phyloP scores from a whole-genome alignment of 1,284 basidiomycete genomes.

The Ceratobasidium sp. region DNA sequence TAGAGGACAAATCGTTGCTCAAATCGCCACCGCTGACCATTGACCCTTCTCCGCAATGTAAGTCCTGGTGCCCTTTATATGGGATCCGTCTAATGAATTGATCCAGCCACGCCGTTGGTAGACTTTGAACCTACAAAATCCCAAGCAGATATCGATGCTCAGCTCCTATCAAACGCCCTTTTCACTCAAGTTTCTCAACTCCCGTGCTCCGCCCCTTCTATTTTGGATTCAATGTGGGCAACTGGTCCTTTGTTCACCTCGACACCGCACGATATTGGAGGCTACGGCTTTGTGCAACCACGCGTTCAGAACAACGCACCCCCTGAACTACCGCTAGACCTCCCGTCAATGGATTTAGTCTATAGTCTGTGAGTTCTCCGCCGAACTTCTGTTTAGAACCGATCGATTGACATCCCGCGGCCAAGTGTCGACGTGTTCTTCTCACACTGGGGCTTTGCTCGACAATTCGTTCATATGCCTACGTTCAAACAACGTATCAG shows the following conservation, averaged over 20 bases:
- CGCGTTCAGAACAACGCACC: not conserved
- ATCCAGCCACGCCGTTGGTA: not conserved
- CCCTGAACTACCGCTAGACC: slow-evolving; percentile 30
- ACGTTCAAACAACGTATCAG: slow-evolving; percentile 39
- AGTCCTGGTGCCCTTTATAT: not conserved
- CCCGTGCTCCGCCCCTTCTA: not conserved
- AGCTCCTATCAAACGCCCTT: slow-evolving; percentile 14
- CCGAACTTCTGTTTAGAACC: not conserved
- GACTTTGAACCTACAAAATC: slow-evolving; percentile 9
- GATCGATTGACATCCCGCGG: not conserved
- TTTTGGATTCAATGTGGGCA: slow-evolving; percentile 37
- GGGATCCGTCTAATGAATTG: not conserved
- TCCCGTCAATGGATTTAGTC: slow-evolving; percentile 39
- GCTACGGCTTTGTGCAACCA: slow-evolving; percentile 33
- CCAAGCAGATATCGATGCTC: slow-evolving; percentile 13
- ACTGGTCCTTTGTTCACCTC: slow-evolving; percentile 14
- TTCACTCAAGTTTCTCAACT: slow-evolving; percentile 18
- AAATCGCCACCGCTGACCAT: slow-evolving; percentile 9
- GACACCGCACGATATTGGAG: slow-evolving; percentile 19
- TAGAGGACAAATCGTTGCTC: slow-evolving; percentile 19
- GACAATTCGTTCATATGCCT: slow-evolving; percentile 29
- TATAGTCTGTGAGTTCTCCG: slow-evolving; percentile 30
- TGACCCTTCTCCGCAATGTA: slow-evolving; percentile 6
- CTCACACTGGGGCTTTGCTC: slow-evolving; percentile 31
- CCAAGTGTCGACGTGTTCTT: slow-evolving; percentile 36